Conservation (phyloP, 139 green algal species). For the Gonium pectorale region DNA sequence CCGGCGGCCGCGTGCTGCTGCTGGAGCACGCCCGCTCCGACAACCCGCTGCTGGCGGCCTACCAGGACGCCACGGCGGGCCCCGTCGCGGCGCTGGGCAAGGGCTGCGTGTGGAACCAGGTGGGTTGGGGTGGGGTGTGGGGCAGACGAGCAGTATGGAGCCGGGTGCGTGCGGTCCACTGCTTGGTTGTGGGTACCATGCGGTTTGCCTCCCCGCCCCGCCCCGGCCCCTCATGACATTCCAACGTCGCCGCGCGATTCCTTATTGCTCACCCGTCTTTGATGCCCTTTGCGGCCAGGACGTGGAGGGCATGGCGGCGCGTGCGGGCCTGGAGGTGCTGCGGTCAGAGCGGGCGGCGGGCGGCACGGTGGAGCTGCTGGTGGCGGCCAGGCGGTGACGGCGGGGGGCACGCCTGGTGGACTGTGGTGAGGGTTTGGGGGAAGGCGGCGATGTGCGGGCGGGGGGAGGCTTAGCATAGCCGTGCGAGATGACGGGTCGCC, state of each 20-base stretch:
- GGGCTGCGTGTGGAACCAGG: slow-evolving; percentile 80
- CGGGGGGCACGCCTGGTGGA: too few species aligned
- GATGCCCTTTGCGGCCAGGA: too few species aligned
- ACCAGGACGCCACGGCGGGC: slow-evolving; percentile 66
- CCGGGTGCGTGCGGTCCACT: too few species aligned
- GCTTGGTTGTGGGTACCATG: background rate
- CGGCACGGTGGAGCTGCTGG: slow-evolving; percentile 35
- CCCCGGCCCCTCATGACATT: too few species aligned
- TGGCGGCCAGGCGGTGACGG: slow-evolving; percentile 9
- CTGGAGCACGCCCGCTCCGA: slow-evolving; percentile 73
- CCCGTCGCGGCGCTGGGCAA: slow-evolving; percentile 72
- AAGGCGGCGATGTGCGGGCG: too few species aligned
- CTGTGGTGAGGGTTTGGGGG: too few species aligned
- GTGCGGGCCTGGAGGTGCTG: slow-evolving; percentile 3
- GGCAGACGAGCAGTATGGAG: too few species aligned
- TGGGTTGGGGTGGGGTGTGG: background rate
- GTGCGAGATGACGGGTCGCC: too few species aligned
- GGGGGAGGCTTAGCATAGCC: too few species aligned
- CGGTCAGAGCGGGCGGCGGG: slow-evolving; percentile 2
- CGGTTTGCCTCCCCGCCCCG: too few species aligned
- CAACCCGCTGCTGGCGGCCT: slow-evolving; percentile 65
- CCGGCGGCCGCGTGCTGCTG: slow-evolving; percentile 69
- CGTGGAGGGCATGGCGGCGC: slow-evolving; percentile 4
- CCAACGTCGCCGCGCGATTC: background rate
- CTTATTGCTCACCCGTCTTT: too few species aligned